Percentiles rank a stretch among this genome's conserved stretches.
Evolutionary conservation across 352 stramenopile genomes (phyloP).

Genomic region (Hyaloperonospora arabidopsidis): DNA sequence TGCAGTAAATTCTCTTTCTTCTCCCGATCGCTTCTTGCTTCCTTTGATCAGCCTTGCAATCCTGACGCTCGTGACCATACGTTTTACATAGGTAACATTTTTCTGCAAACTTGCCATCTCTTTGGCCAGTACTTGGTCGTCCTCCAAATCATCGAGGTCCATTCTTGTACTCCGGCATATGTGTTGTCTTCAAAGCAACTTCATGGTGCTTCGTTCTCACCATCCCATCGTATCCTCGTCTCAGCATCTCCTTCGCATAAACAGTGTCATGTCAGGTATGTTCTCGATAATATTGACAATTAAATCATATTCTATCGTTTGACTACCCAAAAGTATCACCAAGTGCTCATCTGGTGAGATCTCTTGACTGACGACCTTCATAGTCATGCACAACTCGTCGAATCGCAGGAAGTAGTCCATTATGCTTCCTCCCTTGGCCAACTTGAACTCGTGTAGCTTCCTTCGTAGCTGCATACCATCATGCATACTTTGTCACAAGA

Average conservation of each 20-base stretch:
- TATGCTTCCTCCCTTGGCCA: neutral
- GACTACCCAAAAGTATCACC: no score
- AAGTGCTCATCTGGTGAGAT: no score
- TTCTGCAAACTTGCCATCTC: conserved; percentile 1
- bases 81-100: neutral
- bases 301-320: no score
- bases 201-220: neutral
- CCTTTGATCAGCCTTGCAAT: conserved; percentile 2
- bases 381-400: no score
- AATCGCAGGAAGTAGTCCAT: no score
- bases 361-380: neutral
- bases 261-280: no score
- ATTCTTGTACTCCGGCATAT: neutral
- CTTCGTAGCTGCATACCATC: neutral
- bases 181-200: neutral
- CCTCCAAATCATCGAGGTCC: neutral
- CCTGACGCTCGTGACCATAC: conserved; percentile 1
- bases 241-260: no score
- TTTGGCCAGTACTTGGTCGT: neutral
- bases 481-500: neutral
- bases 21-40: neutral
- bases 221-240: conserved; percentile 1
- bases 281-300: no score
- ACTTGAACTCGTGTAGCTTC: neutral
- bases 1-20: neutral